Evolutionary conservation across 495 filamentous ascomycete genomes (phyloP), one percentile per base, ranked within the genome.

Genomic region (Glonium stellatum): DNA sequence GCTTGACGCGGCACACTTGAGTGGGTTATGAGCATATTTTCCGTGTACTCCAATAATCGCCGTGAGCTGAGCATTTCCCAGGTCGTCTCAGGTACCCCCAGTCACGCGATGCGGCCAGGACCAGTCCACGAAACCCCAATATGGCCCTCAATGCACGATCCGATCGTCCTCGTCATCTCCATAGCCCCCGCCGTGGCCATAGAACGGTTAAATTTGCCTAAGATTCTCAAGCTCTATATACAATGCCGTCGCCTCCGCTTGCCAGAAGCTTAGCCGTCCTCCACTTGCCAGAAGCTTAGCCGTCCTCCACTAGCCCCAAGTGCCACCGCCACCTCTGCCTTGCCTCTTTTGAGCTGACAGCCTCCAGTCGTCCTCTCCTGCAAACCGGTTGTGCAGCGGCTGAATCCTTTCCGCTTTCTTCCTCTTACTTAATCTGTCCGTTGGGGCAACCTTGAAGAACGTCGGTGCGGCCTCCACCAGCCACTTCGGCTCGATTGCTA

Each of bases 361-460:
- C 65, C 93, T 82, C 93, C 93, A 98, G 70, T 95, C 90, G 70
- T 98, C 91, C 68, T 92, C 87, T 46, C 88, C 90, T 12, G 84
- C 80, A 73, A 89, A 97, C 65, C 88, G 84, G 70, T 97, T 97
- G 70, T 97, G 90, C 73, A 98, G 69, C 55, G 93, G 93, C 73
- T 95, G 88, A 44, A 98, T 97, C 35, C 90, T 79, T 78, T 97
- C 93, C 0, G 89, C 90, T 77, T 89, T 90, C 80, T 95, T 92
- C 64, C 93, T 77, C 77, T 96, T 96, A 27, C 86, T 90, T 58
- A 98, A 75, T 60, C 85, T 81, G 69, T 95, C 90, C 15, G 86
- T 95, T 19, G 89, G 87, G 49, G 93, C 93, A 9, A 98, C 88
- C 79, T 96, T 96, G 82, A 98, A 98, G 81, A 97, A 97, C 0